A percentile compares a stretch with the other conserved stretches of the same genome.
Evolutionary conservation across 805 yeast genomes (phyloP).

Genomic region (Candida sphagnicola): DNA sequence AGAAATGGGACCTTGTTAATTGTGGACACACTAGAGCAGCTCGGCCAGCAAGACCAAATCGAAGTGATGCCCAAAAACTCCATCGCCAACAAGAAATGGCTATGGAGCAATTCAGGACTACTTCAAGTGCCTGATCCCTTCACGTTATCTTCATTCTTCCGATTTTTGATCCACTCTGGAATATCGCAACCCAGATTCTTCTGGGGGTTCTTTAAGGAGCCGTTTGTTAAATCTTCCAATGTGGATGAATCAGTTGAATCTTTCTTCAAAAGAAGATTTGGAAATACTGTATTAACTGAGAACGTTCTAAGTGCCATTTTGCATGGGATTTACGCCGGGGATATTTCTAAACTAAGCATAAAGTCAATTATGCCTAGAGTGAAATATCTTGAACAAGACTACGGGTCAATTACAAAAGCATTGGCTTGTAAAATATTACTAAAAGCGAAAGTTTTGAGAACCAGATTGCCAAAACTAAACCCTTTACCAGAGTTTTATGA

Average conservation of each 20-base stretch:
- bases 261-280: constrained; percentile 69
- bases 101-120: constrained; percentile 48
- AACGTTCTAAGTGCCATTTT: constrained; percentile 75
- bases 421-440: constrained; percentile 9
- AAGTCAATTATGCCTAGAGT: constrained; percentile 54
- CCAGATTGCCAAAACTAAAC: not conserved
- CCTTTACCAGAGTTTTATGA: constrained; percentile 2
- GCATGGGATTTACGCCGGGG: constrained; percentile 87
- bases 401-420: constrained; percentile 56
- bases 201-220: constrained; percentile 47
- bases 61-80: constrained; percentile 56
- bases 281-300: constrained; percentile 42
- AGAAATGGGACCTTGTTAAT: constrained; percentile 74
- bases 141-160: constrained; percentile 22
- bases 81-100: constrained; percentile 67
- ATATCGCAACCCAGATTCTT: constrained; percentile 18
- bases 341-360: constrained; percentile 61
- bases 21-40: constrained; percentile 51
- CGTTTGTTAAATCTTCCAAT: constrained; percentile 31
- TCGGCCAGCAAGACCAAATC: constrained; percentile 48
- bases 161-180: constrained; percentile 23
- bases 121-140: constrained; percentile 48
- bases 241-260: constrained; percentile 70
- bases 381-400: constrained; percentile 51
- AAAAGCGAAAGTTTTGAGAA: not conserved